Evolutionary conservation across 208 protist species (phyloP).

Genomic region (Endotrypanum monterogeii): DNA sequence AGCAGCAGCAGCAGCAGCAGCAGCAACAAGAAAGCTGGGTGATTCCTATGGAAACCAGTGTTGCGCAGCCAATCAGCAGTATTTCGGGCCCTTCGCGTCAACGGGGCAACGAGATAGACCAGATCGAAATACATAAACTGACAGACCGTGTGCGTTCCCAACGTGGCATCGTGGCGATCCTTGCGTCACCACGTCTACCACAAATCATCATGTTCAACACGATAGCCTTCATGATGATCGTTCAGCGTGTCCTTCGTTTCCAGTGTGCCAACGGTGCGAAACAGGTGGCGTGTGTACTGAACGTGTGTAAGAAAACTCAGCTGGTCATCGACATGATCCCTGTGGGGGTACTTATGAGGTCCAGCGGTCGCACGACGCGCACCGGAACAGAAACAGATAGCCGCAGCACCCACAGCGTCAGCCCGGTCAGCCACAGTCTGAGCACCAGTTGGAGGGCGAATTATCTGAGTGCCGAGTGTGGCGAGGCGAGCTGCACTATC

Average conservation of each 20-base stretch:
- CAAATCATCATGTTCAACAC: slow-evolving; percentile 57
- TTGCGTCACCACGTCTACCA: slow-evolving; percentile 47
- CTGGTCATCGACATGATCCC: slow-evolving; percentile 43
- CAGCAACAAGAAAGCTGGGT: neutral
- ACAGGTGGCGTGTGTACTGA: slow-evolving; percentile 43
- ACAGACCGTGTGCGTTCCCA: slow-evolving; percentile 45
- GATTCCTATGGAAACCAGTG: neutral
- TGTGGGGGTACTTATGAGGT: slow-evolving; percentile 13
- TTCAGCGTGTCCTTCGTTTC: slow-evolving; percentile 50
- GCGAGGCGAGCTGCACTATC: neutral
- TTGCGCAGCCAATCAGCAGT: slow-evolving; percentile 18
- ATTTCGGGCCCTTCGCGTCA: slow-evolving; percentile 28
- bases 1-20: neutral
- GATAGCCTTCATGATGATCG: slow-evolving; percentile 63
- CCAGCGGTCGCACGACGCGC: neutral
- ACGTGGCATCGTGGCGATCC: slow-evolving; percentile 37
- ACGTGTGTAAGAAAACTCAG: slow-evolving; percentile 41
- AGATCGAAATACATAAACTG: slow-evolving; percentile 39
- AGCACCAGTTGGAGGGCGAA: neutral
- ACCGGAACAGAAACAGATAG: neutral
- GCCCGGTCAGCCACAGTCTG: slow-evolving; percentile 2
- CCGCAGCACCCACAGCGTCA: slow-evolving; percentile 1
- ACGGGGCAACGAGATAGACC: slow-evolving; percentile 46
- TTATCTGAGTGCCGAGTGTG: neutral
- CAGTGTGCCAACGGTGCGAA: slow-evolving; percentile 23